Conservation (phyloP, 495 filamentous ascomycete genomes). For the Talaromyces nanjingensis region DNA sequence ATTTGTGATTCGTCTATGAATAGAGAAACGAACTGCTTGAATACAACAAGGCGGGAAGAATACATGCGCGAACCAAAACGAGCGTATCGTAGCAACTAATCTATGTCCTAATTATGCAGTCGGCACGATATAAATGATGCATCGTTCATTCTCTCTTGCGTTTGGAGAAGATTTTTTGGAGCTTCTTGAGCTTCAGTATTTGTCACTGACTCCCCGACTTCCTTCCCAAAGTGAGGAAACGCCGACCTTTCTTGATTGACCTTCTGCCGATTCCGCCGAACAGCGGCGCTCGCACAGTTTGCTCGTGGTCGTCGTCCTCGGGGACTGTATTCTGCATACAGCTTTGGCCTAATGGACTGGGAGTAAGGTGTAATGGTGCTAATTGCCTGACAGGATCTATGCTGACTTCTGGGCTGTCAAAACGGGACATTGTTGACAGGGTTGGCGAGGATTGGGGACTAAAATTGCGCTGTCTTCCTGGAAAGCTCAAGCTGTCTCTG, state of each 20-base stretch:
- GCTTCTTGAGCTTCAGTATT: neutral
- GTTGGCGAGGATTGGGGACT: slow-evolving; percentile 2
- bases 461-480: neutral
- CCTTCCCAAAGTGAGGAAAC: neutral
- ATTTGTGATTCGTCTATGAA: neutral
- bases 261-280: neutral
- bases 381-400: slow-evolving; percentile 2
- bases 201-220: neutral
- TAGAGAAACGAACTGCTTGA: neutral
- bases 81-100: neutral
- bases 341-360: neutral
- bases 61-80: slow-evolving; percentile 2
- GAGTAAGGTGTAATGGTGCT: neutral
- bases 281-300: neutral
- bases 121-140: neutral
- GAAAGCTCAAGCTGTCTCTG: neutral
- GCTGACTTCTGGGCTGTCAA: neutral
- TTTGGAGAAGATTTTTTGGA: neutral
- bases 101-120: neutral
- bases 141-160: neutral
- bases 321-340: neutral
- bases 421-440: neutral
- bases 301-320: neutral
- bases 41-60: neutral
- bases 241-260: slow-evolving; percentile 1